These are phyloP conservation scores for Boletus rex-veris DNA, from an alignment of 768 basidiomycete genomes.

Conservation along the genomic window DNA sequence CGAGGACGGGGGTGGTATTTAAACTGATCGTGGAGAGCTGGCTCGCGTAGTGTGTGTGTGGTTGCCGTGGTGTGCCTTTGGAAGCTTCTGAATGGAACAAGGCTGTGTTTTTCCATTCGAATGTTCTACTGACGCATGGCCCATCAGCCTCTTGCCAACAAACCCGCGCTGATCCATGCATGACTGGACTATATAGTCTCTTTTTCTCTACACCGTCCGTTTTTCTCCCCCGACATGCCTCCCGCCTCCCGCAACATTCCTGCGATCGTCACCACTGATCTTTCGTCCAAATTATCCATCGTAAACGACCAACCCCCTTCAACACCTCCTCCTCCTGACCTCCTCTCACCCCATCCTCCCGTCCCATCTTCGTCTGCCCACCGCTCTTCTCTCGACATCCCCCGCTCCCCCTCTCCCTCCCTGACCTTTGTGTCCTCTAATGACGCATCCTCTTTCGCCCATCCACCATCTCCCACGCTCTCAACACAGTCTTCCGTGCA, in stretches of 20 bases:
- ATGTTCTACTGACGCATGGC: constrained; percentile 13
- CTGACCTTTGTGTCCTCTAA: constrained; percentile 36
- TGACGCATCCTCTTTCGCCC: constrained; percentile 38
- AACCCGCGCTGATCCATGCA: neutral
- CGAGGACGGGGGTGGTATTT: neutral
- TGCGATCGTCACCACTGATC: constrained; percentile 35
- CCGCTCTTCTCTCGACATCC: constrained; percentile 30
- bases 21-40: neutral
- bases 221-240: constrained; percentile 14
- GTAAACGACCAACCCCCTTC: neutral
- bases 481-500: constrained; percentile 62
- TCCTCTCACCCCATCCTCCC: constrained; percentile 23
- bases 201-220: neutral
- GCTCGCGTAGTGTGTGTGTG: constrained; percentile 5
- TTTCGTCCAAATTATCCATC: constrained; percentile 31
- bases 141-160: too few relatives aligned
- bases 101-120: constrained; percentile 32
- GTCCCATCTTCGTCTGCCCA: neutral
- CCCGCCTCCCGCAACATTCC: constrained; percentile 23
- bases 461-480: constrained; percentile 75
- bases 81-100: constrained; percentile 16
- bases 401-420: constrained; percentile 30
- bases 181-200: constrained; percentile 7
- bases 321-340: constrained; percentile 3
- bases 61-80: constrained; percentile 2